A percentile compares a stretch with the other conserved stretches of the same genome.
phyloP scores from a whole-genome alignment of 2,329 filamentous ascomycete species.

The Ceratocystis cacaofunesta region DNA sequence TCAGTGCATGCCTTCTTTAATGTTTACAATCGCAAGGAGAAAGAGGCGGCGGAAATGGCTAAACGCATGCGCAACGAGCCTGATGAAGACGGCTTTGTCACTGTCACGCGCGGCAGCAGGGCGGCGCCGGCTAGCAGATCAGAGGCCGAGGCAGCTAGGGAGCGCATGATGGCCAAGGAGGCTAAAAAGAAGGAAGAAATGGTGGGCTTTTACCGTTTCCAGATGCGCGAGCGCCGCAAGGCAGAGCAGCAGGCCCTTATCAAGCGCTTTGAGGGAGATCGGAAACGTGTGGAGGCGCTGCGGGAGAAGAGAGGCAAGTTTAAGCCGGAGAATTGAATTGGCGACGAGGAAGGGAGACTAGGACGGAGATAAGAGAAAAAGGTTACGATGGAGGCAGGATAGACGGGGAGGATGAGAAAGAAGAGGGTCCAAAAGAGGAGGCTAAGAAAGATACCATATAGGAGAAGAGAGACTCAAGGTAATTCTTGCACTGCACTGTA shows the following conservation, averaged over 20 bases:
- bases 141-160: slow-evolving; percentile 47
- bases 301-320: slow-evolving; percentile 51
- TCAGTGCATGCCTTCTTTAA: slow-evolving; percentile 76
- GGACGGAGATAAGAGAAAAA: neutral
- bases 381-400: slow-evolving; percentile 28
- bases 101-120: slow-evolving; percentile 66
- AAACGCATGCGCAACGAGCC: slow-evolving; percentile 59
- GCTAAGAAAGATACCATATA: neutral
- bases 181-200: slow-evolving; percentile 47
- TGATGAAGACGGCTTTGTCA: slow-evolving; percentile 91
- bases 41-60: slow-evolving; percentile 44
- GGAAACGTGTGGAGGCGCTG: slow-evolving; percentile 56
- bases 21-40: slow-evolving; percentile 59
- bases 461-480: neutral
- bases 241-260: slow-evolving; percentile 53
- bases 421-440: neutral
- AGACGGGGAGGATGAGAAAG: slow-evolving; percentile 22
- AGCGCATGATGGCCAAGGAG: slow-evolving; percentile 47
- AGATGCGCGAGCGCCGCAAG: slow-evolving; percentile 65
- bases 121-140: slow-evolving; percentile 59
- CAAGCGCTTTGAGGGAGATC: slow-evolving; percentile 61
- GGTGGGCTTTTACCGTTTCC: slow-evolving; percentile 72
- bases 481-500: neutral
- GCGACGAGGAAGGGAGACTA: slow-evolving; percentile 20
- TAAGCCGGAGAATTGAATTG: slow-evolving; percentile 33